Percentiles rank a stretch among this genome's conserved stretches.
phyloP scores from a whole-genome alignment of 2,329 filamentous ascomycete species.

The Lachnellula hyalina region DNA sequence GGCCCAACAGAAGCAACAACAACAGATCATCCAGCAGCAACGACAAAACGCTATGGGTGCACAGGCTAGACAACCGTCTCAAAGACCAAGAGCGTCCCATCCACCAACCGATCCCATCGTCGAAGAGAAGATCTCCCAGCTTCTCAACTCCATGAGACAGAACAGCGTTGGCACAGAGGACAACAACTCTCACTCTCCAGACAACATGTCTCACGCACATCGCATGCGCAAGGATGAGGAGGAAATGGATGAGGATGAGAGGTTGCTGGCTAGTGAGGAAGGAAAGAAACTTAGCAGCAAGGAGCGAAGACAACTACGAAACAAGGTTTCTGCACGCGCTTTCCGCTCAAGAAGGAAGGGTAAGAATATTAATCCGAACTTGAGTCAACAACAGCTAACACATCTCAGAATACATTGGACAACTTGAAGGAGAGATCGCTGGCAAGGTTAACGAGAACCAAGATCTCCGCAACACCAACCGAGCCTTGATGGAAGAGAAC shows the following conservation, averaged over 20 bases:
- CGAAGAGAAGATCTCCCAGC: slow-evolving; percentile 89
- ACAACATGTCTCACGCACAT: slow-evolving; percentile 58
- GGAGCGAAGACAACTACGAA: slow-evolving; percentile 91
- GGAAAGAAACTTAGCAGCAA: slow-evolving; percentile 99
- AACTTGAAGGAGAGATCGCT: slow-evolving; percentile 86
- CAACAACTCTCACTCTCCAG: slow-evolving; percentile 40
- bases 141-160: slow-evolving; percentile 84
- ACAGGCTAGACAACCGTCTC: slow-evolving; percentile 39
- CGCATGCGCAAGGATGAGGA: slow-evolving; percentile 89
- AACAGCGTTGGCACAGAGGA: slow-evolving; percentile 52
- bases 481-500: slow-evolving; percentile 78
- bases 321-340: slow-evolving; percentile 96
- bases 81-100: slow-evolving; percentile 31
- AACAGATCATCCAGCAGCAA: slow-evolving; percentile 56
- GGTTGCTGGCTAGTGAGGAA: slow-evolving; percentile 89
- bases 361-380: slow-evolving; percentile 42
- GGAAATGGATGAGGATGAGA: slow-evolving; percentile 98
- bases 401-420: slow-evolving; percentile 84
- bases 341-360: slow-evolving; percentile 98
- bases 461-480: slow-evolving; percentile 75
- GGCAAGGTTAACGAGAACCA: slow-evolving; percentile 78
- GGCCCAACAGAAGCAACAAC: slow-evolving; percentile 62
- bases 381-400: slow-evolving; percentile 43
- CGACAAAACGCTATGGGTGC: slow-evolving; percentile 34
- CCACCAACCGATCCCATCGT: slow-evolving; percentile 60